phyloP scores from a whole-genome alignment of 2,329 filamentous ascomycete species.

The Venturia effusa region DNA sequence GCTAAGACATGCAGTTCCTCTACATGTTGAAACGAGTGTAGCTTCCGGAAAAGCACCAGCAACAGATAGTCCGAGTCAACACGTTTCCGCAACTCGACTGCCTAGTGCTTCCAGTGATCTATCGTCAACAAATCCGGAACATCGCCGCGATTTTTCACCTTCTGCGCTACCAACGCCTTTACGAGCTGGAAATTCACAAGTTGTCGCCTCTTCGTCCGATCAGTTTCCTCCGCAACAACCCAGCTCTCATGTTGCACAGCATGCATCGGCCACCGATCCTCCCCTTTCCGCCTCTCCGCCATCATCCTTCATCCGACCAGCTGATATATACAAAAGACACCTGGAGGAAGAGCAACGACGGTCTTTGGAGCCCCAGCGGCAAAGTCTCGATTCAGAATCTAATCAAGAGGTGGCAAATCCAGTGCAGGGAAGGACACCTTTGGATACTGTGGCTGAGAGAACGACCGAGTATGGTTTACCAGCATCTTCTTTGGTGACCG shows the following conservation, averaged over 20 bases:
- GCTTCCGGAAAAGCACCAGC: slow-evolving; percentile 14
- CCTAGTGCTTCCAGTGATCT: slow-evolving; percentile 17
- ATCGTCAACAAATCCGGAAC: slow-evolving; percentile 24
- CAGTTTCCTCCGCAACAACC: neutral
- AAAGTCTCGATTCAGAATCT: slow-evolving; percentile 41
- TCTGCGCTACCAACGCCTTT: slow-evolving; percentile 42
- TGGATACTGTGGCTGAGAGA: slow-evolving; percentile 46
- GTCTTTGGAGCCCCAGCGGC: slow-evolving; percentile 46
- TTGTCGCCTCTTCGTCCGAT: slow-evolving; percentile 3
- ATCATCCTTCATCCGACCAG: slow-evolving; percentile 55
- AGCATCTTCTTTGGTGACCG: slow-evolving; percentile 19
- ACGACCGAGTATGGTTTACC: slow-evolving; percentile 50
- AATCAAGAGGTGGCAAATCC: slow-evolving; percentile 16
- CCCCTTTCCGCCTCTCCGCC: neutral
- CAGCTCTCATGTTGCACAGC: neutral
- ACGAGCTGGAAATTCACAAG: slow-evolving; percentile 30
- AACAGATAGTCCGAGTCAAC: slow-evolving; percentile 4
- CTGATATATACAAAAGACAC: slow-evolving; percentile 66
- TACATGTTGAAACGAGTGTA: slow-evolving; percentile 7
- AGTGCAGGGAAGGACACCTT: slow-evolving; percentile 12
- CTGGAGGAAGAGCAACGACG: slow-evolving; percentile 47
- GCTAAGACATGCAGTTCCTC: slow-evolving; percentile 1
- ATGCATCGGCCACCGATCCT: neutral
- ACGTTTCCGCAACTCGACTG: slow-evolving; percentile 14
- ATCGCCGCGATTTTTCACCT: slow-evolving; percentile 40